Conservation (phyloP, 225 moss, liverwort and hornwort species). For the Asterella californica region DNA sequence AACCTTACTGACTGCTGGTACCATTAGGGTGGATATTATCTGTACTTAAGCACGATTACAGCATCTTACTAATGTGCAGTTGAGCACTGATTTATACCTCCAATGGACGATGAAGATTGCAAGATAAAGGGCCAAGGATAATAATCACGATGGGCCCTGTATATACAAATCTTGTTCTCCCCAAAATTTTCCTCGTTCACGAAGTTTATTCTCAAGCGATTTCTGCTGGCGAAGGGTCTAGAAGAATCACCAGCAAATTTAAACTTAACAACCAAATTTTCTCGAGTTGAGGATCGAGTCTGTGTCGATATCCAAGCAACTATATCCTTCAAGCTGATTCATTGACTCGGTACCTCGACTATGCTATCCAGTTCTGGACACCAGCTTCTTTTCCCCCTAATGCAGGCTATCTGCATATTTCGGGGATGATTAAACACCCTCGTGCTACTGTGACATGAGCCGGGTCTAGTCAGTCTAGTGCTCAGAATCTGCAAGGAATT, state of each 20-base stretch:
- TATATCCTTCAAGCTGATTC: not conserved
- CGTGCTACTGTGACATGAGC: not conserved
- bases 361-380: constrained; percentile 8
- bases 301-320: not conserved
- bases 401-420: not conserved
- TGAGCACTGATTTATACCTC: no score
- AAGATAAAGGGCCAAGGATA: no score
- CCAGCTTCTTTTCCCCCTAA: not conserved
- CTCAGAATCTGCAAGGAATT: not conserved
- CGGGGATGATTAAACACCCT: not conserved
- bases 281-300: not conserved
- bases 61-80: no score
- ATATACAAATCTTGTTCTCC: not conserved
- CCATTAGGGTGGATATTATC: no score
- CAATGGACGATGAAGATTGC: no score
- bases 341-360: constrained; percentile 11
- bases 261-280: not conserved
- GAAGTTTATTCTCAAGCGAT: not conserved
- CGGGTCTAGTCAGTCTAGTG: not conserved
- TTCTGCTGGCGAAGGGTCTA: not conserved
- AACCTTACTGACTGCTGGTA: no score
- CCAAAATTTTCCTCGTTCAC: not conserved
- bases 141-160: not conserved
- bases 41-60: no score
- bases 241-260: not conserved